Conservation (phyloP, 2,329 filamentous ascomycete genomes). For the Domatiomyces catenatus region DNA sequence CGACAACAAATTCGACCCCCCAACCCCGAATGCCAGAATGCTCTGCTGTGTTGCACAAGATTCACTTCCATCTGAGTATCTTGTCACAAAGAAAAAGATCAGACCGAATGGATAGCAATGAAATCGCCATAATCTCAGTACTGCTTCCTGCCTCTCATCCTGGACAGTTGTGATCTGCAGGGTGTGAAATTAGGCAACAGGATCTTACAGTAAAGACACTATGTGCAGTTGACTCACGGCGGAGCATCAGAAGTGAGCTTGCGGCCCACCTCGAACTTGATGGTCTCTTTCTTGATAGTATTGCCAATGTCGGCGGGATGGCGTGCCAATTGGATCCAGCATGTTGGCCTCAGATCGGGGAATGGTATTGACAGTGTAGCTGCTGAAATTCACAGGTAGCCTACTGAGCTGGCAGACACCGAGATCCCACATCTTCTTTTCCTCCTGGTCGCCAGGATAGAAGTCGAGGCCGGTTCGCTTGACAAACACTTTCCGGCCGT, state of each 20-base stretch:
- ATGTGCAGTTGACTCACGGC: neutral
- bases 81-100: neutral
- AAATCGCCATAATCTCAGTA: neutral
- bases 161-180: neutral
- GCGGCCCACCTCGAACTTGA: neutral
- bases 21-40: neutral
- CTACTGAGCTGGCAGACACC: neutral
- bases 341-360: neutral
- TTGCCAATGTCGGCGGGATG: neutral
- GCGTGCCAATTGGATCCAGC: neutral
- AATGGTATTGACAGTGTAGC: neutral
- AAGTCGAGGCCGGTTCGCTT: neutral
- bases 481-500: slow-evolving; percentile 5
- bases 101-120: neutral
- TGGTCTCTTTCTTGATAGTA: neutral
- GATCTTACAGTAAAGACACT: neutral
- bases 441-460: neutral
- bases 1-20: neutral
- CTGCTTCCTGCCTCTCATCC: neutral
- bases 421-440: neutral
- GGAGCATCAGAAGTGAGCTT: neutral
- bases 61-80: neutral
- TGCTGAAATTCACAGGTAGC: neutral
- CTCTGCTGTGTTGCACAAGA: neutral
- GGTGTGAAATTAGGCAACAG: neutral